Conservation (phyloP, 352 stramenopile genomes). For the Aphanomyces invadans region DNA sequence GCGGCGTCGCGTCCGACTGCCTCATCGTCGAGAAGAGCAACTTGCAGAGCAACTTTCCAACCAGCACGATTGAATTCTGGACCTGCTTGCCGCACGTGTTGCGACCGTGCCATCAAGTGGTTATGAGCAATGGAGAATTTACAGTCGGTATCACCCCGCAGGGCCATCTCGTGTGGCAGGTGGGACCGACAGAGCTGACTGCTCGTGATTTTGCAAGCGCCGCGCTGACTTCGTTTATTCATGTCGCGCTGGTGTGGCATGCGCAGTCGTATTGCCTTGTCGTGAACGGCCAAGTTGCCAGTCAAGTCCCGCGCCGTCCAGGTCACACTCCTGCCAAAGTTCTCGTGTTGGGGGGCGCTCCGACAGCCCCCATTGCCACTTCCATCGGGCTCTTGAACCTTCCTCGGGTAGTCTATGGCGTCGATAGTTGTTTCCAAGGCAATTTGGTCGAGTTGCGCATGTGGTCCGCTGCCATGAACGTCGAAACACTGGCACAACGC, state of each 20-base stretch:
- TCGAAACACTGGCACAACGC: constrained; percentile 15
- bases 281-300: constrained; percentile 41
- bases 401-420: constrained; percentile 30
- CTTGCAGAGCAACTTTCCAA: constrained; percentile 41
- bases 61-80: constrained; percentile 65
- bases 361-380: constrained; percentile 33
- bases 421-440: constrained; percentile 46
- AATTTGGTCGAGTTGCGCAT: constrained; percentile 60
- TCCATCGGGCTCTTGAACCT: neutral
- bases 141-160: constrained; percentile 36
- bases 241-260: constrained; percentile 51
- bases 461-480: constrained; percentile 33
- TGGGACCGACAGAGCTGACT: constrained; percentile 26
- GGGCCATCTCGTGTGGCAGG: constrained; percentile 45
- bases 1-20: constrained; percentile 38
- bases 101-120: neutral
- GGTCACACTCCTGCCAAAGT: constrained; percentile 28
- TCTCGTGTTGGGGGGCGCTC: constrained; percentile 37
- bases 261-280: constrained; percentile 35
- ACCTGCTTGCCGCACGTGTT: constrained; percentile 39
- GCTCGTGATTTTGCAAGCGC: constrained; percentile 34
- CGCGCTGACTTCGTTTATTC: constrained; percentile 35
- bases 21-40: constrained; percentile 59
- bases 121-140: constrained; percentile 24
- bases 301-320: constrained; percentile 27